A percentile compares a stretch with the other conserved stretches of the same genome.
phyloP scores from a whole-genome alignment of 176 grass and related monocot species.

The Eleusine coracana region DNA sequence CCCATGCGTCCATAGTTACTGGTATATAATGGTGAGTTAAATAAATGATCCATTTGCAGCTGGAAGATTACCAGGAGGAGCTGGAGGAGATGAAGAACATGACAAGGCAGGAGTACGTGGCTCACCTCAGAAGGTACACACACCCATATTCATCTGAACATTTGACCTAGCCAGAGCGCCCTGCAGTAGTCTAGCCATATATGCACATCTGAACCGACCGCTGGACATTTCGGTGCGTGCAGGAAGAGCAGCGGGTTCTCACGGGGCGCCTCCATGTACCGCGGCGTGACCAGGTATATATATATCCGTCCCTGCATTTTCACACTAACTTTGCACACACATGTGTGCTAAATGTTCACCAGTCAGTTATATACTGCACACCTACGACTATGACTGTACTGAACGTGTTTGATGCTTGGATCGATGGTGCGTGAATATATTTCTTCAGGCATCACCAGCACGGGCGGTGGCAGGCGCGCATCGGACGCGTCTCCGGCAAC shows the following conservation, averaged over 20 bases:
- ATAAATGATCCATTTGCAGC: slow-evolving; percentile 31
- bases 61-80: slow-evolving; percentile 92
- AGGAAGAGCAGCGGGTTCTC: slow-evolving; percentile 99
- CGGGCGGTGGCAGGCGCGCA: slow-evolving; percentile 97
- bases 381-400: too few species aligned
- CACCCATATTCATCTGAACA: neutral
- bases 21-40: neutral
- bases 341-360: too few species aligned
- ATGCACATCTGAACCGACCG: neutral
- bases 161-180: neutral
- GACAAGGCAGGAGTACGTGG: slow-evolving; percentile 98
- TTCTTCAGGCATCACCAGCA: slow-evolving; percentile 78
- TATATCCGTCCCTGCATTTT: neutral
- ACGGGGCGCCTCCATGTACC: slow-evolving; percentile 89
- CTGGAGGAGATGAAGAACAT: slow-evolving; percentile 99
- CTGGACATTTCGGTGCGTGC: slow-evolving; percentile 1
- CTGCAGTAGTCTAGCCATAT: neutral
- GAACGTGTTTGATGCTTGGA: too few species aligned
- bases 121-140: slow-evolving; percentile 83
- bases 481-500: slow-evolving; percentile 96
- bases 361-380: too few species aligned
- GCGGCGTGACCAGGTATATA: slow-evolving; percentile 85
- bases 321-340: neutral
- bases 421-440: too few species aligned
- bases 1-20: slow-evolving; percentile 2